A percentile compares a stretch with the other conserved stretches of the same genome.
Conservation (phyloP, 306 rosid species). For the Quercus mongolica region DNA sequence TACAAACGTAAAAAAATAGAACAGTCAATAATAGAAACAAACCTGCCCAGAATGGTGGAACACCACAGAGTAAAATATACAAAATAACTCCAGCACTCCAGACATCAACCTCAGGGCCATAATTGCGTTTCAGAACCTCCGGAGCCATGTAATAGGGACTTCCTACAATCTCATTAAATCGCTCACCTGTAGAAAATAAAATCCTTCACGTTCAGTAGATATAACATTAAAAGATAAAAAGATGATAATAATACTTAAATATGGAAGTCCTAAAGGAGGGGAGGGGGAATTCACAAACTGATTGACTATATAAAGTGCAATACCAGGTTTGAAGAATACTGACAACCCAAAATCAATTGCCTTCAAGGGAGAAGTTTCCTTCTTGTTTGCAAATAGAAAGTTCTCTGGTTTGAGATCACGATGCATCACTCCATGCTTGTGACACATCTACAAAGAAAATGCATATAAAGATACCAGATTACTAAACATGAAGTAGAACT, state of each 20-base stretch:
- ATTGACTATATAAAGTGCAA: not conserved
- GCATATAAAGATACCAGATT: slow-evolving; percentile 1
- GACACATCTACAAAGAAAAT: slow-evolving; percentile 43
- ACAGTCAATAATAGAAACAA: slow-evolving; percentile 7
- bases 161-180: slow-evolving; percentile 62
- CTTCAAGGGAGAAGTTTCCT: slow-evolving; percentile 53
- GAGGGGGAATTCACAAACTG: not conserved
- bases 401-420: slow-evolving; percentile 67
- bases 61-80: slow-evolving; percentile 78
- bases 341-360: slow-evolving; percentile 65
- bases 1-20: not conserved
- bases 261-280: not conserved
- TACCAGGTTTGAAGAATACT: slow-evolving; percentile 52
- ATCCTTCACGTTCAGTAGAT: slow-evolving; percentile 1
- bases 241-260: not conserved
- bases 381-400: slow-evolving; percentile 55
- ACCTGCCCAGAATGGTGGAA: slow-evolving; percentile 98
- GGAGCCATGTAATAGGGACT: slow-evolving; percentile 93
- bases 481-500: not conserved
- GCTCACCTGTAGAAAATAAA: slow-evolving; percentile 34
- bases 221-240: not conserved
- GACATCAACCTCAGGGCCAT: slow-evolving; percentile 83
- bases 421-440: slow-evolving; percentile 61
- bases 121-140: slow-evolving; percentile 72
- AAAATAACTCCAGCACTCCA: slow-evolving; percentile 93